Percentiles rank a stretch among this genome's conserved stretches.
Evolutionary conservation across 768 basidiomycete species (phyloP).

Genomic region (Coprinopsis strossmayeri): DNA sequence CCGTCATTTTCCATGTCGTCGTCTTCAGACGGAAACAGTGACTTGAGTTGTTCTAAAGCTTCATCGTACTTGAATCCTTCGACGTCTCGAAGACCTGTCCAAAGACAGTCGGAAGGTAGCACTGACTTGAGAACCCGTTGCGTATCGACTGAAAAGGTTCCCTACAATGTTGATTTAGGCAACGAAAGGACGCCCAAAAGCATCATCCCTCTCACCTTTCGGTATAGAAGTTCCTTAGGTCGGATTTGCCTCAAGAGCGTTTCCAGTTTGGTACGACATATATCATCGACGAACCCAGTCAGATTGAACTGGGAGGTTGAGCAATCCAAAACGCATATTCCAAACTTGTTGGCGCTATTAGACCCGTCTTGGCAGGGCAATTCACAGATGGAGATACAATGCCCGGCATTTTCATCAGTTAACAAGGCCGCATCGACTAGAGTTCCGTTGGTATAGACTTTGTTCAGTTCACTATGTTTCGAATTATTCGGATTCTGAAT

Average conservation of each 20-base stretch:
- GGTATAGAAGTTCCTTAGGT: conserved; percentile 86
- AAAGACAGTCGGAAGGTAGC: conserved; percentile 75
- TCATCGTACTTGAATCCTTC: conserved; percentile 80
- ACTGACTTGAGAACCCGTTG: conserved; percentile 75
- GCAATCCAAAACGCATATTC: conserved; percentile 88
- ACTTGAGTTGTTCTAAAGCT: conserved; percentile 61
- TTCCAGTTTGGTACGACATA: conserved; percentile 88
- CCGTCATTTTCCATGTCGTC: conserved; percentile 26
- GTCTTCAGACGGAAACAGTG: conserved; percentile 53
- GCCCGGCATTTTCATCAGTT: conserved; percentile 89
- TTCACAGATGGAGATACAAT: conserved; percentile 88
- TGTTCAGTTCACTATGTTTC: conserved; percentile 75
- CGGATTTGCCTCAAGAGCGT: conserved; percentile 88
- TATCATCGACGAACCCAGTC: conserved; percentile 85
- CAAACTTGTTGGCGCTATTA: conserved; percentile 55
- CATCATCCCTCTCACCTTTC: conserved; percentile 52
- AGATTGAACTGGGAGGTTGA: conserved; percentile 94
- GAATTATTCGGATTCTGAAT: background rate
- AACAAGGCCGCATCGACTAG: conserved; percentile 87
- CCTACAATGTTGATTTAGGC: conserved; percentile 36
- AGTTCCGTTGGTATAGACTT: conserved; percentile 95
- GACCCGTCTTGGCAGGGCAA: conserved; percentile 35
- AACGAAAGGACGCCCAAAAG: background rate
- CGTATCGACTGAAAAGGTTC: conserved; percentile 79
- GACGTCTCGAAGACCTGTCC: conserved; percentile 77